Conservation (phyloP, 169 alveolate genomes). For the Eimeria tenella region DNA sequence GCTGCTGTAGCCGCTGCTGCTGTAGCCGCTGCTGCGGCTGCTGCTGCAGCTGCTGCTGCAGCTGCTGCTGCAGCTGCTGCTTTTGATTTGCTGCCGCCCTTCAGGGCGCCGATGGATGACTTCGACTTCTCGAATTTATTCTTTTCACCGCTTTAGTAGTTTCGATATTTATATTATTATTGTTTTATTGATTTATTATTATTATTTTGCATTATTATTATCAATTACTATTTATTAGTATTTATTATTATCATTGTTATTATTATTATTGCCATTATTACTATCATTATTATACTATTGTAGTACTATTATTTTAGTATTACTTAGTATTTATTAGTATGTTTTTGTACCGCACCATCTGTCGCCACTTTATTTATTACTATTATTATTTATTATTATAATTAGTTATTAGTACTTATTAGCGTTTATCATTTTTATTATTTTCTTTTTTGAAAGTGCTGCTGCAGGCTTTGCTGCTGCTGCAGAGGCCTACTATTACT, state of each 20-base stretch:
- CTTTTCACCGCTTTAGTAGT: too few relatives aligned
- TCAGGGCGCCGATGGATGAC: too few relatives aligned
- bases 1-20: background rate
- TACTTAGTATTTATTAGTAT: background rate
- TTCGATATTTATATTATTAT: too few relatives aligned
- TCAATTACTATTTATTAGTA: too few relatives aligned
- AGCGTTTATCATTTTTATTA: background rate
- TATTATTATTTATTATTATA: background rate
- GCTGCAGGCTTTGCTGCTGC: too few relatives aligned
- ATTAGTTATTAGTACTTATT: background rate
- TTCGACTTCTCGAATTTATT: too few relatives aligned
- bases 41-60: background rate
- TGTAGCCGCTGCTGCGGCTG: background rate
- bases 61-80: background rate
- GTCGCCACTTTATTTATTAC: background rate
- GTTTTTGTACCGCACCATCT: background rate
- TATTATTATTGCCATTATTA: too few relatives aligned
- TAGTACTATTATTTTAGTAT: background rate
- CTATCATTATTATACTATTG: background rate
- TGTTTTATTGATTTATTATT: too few relatives aligned
- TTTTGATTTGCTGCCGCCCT: too few relatives aligned
- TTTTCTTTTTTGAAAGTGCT: background rate
- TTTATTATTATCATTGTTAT: too few relatives aligned
- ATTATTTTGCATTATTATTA: too few relatives aligned
- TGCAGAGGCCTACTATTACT: too few relatives aligned